Conservation (phyloP, 257 asterid species). For the Schizonepeta tenuifolia region DNA sequence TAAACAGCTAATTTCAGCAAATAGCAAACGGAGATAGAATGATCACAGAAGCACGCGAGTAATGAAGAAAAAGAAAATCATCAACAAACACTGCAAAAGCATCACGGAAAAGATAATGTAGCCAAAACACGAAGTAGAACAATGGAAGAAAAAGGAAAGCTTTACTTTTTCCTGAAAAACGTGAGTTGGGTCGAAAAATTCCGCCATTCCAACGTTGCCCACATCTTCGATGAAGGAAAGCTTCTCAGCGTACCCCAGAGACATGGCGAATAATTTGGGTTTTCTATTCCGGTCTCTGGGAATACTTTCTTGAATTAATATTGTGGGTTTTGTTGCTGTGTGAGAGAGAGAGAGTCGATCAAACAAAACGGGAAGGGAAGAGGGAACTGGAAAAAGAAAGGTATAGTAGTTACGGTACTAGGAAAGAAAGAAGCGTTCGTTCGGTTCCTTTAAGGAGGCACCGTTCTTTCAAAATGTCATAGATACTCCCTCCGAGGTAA, state of each 20-base stretch:
- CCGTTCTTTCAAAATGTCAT: neutral
- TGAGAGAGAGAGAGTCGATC: slow-evolving; percentile 31
- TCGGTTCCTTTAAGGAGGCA: slow-evolving; percentile 34
- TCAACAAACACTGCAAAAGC: slow-evolving; percentile 11
- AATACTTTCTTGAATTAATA: neutral
- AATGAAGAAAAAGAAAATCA: neutral
- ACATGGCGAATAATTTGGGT: slow-evolving; percentile 47
- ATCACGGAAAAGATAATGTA: neutral
- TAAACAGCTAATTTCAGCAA: slow-evolving; percentile 32
- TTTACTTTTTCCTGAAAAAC: slow-evolving; percentile 75
- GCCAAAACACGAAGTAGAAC: slow-evolving; percentile 17
- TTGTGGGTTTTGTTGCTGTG: slow-evolving; percentile 13
- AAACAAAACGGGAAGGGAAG: slow-evolving; percentile 24
- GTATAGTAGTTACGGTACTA: slow-evolving; percentile 20
- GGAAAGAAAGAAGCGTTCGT: neutral
- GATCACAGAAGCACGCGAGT: slow-evolving; percentile 35
- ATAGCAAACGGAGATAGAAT: slow-evolving; percentile 17
- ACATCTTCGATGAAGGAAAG: slow-evolving; percentile 90
- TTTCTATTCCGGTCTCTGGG: slow-evolving; percentile 19
- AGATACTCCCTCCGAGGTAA: too few relatives aligned
- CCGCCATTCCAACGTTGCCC: slow-evolving; percentile 95
- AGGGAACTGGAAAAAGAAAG: slow-evolving; percentile 1
- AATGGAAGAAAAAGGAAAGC: slow-evolving; percentile 14
- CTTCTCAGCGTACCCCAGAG: slow-evolving; percentile 95
- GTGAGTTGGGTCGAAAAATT: slow-evolving; percentile 72